Evolutionary conservation across 352 stramenopile species (phyloP).

Genomic region (Pythium periplocum): DNA sequence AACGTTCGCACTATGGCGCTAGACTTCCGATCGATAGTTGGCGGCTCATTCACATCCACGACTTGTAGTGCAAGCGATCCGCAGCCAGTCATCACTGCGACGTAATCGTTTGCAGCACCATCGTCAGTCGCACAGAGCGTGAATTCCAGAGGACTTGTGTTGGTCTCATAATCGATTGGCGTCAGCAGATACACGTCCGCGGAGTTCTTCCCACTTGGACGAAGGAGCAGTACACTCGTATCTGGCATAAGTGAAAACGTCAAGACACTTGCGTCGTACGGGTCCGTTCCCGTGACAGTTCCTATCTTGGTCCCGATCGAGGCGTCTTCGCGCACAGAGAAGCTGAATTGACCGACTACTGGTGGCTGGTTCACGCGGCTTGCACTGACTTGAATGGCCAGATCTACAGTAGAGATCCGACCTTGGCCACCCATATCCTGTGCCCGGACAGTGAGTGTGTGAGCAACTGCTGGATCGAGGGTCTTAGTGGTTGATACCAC

Average conservation of each 20-base stretch:
- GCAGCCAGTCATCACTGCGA: slow-evolving; percentile 44
- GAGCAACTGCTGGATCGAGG: slow-evolving; percentile 4
- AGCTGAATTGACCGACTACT: slow-evolving; percentile 5
- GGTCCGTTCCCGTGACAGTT: slow-evolving; percentile 24
- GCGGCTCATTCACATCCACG: slow-evolving; percentile 37
- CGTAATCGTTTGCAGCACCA: slow-evolving; percentile 32
- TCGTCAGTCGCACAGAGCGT: slow-evolving; percentile 47
- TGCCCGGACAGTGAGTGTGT: slow-evolving; percentile 14
- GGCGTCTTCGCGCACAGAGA: slow-evolving; percentile 14
- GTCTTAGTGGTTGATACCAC: no score
- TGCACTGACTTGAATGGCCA: slow-evolving; percentile 4
- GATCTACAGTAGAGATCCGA: slow-evolving; percentile 5
- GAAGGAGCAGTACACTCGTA: slow-evolving; percentile 22
- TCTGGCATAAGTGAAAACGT: slow-evolving; percentile 34
- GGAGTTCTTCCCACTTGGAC: slow-evolving; percentile 14
- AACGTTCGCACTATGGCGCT: slow-evolving; percentile 5
- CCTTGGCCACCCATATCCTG: slow-evolving; percentile 10
- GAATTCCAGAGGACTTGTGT: slow-evolving; percentile 19
- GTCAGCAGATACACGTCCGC: slow-evolving; percentile 29
- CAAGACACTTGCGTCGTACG: slow-evolving; percentile 30
- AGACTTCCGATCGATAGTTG: slow-evolving; percentile 10
- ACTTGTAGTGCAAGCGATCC: slow-evolving; percentile 30
- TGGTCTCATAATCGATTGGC: slow-evolving; percentile 34
- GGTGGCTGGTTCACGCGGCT: slow-evolving; percentile 19
- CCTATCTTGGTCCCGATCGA: slow-evolving; percentile 26